These are phyloP conservation scores for Cytospora piceicola DNA, from an alignment of 2,329 filamentous ascomycete genomes.

Conservation along the genomic window DNA sequence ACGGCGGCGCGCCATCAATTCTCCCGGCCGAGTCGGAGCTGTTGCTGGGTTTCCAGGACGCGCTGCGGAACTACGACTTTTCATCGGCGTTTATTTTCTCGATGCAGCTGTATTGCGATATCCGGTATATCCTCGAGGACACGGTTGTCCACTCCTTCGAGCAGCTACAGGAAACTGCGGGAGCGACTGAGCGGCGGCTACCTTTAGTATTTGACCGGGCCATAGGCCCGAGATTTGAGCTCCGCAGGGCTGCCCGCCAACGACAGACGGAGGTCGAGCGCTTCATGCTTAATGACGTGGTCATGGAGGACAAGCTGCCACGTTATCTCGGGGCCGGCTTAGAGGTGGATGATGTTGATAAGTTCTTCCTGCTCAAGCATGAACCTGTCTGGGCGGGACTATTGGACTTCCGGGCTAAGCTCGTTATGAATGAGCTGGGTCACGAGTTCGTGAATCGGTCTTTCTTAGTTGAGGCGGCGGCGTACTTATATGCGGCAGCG, in stretches of 20 bases:
- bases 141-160: constrained; percentile 31
- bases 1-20: constrained; percentile 28
- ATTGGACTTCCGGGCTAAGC: constrained; percentile 35
- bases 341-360: constrained; percentile 28
- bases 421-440: constrained; percentile 34
- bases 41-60: constrained; percentile 35
- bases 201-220: constrained; percentile 28
- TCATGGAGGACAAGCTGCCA: constrained; percentile 31
- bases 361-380: constrained; percentile 32
- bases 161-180: constrained; percentile 33
- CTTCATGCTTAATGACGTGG: constrained; percentile 34
- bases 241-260: constrained; percentile 24
- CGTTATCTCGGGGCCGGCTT: constrained; percentile 28
- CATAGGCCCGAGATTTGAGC: constrained; percentile 22
- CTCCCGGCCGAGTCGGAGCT: constrained; percentile 37
- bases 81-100: constrained; percentile 37
- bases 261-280: constrained; percentile 30
- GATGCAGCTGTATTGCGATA: constrained; percentile 39
- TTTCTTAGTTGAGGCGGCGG: constrained; percentile 35
- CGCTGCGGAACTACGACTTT: constrained; percentile 32
- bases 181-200: constrained; percentile 27
- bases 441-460: constrained; percentile 32
- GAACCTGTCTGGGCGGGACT: constrained; percentile 37
- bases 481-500: constrained; percentile 33
- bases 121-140: constrained; percentile 39